These are phyloP conservation scores for Sporisorium reilianum DNA, from an alignment of 1,284 basidiomycete species.

Conservation along the genomic window DNA sequence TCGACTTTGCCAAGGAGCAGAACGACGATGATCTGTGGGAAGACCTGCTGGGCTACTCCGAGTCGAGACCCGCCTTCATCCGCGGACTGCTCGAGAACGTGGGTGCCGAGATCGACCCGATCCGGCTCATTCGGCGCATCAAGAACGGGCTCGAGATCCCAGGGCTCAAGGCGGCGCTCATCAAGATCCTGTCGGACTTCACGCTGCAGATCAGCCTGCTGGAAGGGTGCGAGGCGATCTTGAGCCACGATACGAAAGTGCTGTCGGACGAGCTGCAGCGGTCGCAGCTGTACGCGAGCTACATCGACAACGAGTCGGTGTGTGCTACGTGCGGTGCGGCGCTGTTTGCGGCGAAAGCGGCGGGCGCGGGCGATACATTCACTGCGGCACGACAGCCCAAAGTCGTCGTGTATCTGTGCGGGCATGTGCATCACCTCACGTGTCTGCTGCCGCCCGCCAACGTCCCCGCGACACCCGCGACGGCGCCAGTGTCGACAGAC, in stretches of 20 bases:
- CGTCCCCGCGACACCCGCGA: slow-evolving; percentile 16
- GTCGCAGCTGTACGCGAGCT: slow-evolving; percentile 47
- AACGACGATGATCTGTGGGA: slow-evolving; percentile 98
- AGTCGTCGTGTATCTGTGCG: slow-evolving; percentile 62
- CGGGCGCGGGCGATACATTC: slow-evolving; percentile 14
- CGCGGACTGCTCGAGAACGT: slow-evolving; percentile 91
- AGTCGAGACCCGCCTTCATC: slow-evolving; percentile 94
- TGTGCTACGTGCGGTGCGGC: slow-evolving; percentile 49
- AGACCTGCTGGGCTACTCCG: slow-evolving; percentile 91
- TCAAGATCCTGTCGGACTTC: slow-evolving; percentile 97
- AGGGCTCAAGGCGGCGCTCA: slow-evolving; percentile 89
- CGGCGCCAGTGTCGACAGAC: background rate
- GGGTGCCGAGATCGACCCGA: slow-evolving; percentile 94
- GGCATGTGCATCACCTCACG: slow-evolving; percentile 59
- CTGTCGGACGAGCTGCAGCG: slow-evolving; percentile 47
- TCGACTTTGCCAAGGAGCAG: slow-evolving; percentile 98
- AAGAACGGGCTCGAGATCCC: slow-evolving; percentile 95
- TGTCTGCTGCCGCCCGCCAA: slow-evolving; percentile 47
- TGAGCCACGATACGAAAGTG: slow-evolving; percentile 55
- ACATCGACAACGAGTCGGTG: slow-evolving; percentile 44
- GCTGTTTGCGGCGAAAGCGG: slow-evolving; percentile 33
- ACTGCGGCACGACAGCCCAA: slow-evolving; percentile 18
- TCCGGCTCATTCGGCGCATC: slow-evolving; percentile 91
- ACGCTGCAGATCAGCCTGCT: slow-evolving; percentile 75
- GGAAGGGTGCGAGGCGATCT: slow-evolving; percentile 60